Evolutionary conservation across 140 eudicot genomes (phyloP).

Genomic region (Anethum foeniculum): DNA sequence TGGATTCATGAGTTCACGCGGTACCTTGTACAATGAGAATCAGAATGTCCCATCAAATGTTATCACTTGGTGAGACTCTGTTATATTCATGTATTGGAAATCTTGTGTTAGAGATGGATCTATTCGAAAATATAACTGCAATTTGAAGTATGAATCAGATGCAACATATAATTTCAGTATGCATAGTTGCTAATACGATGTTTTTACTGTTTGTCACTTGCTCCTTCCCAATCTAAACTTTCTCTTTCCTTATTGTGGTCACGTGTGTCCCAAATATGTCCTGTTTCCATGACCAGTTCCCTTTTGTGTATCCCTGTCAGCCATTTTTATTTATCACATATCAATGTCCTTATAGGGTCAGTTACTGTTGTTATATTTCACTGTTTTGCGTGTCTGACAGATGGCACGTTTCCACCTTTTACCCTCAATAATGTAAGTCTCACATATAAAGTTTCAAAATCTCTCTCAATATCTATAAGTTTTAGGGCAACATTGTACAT

Average conservation of each 20-base stretch:
- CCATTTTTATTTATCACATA: not conserved
- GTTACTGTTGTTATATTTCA: not conserved
- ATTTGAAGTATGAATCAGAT: not conserved
- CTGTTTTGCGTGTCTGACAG: not conserved
- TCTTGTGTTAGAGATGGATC: not conserved
- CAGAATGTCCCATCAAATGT: slow-evolving; percentile 29
- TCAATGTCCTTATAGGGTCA: not conserved
- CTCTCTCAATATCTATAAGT: not conserved
- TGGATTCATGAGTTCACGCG: slow-evolving; percentile 74
- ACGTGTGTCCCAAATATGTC: not conserved
- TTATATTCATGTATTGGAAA: not conserved
- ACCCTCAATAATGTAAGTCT: not conserved
- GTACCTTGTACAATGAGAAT: slow-evolving; percentile 63
- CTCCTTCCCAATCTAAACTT: not conserved
- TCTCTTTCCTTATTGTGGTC: not conserved
- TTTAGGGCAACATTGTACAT: not conserved
- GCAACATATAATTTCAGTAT: not conserved
- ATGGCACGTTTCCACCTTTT: not conserved
- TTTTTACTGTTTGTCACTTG: not conserved
- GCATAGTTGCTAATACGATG: not conserved
- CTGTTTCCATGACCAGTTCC: not conserved
- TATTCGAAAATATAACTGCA: not conserved
- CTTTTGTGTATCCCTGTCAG: not conserved
- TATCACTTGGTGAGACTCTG: slow-evolving; percentile 49
- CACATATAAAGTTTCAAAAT: not conserved